Evolutionary conservation across 495 filamentous ascomycete species (phyloP), one percentile per base, ranked within the genome.

Genomic region (Penicillium manginii): DNA sequence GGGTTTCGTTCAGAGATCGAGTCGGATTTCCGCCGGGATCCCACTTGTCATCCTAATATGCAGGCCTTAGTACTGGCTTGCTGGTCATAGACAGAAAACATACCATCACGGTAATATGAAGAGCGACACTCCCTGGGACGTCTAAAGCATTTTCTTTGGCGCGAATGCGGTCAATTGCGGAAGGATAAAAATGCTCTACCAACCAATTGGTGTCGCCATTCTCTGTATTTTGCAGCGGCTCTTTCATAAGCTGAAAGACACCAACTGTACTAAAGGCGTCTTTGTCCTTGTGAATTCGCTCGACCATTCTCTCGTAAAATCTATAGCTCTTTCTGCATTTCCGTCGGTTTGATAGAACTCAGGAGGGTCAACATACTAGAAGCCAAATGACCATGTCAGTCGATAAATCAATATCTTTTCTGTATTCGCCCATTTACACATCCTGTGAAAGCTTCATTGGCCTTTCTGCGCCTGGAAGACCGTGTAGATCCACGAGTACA

Each of bases 11-110:
- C 11, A 54, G 15, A 1, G n/a, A 42, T 43, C 31, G 35, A 14
- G 52, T 54, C 14, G 52, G 52, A 15, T 45, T 45, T n/a, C 52
- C 52, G 22, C 37, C 52, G n/a, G 52, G 23, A 43, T 54, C 22
- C 37, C 37, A 42, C n/a, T 29, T 54, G 21, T 54, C 37, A 17
- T 42, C 52, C 35, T 54, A 17, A 10, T 14, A 19, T 21, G n/a
- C 15, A n/a, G n/a, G 18, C 17, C 1, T 40, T 40, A 10, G 15
- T 8, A 12, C 3, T 40, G 3, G 3, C 6, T 15, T 40, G 3
- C 9, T 15, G 14, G 37, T 40, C 37, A 12, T n/a, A 12, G 15
- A 29, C 29, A 23, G 35, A 22, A 29, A 3, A 39, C 52, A 2
- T 26, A 40, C 18, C 19, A 26, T 43, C 8, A 45, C 14, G 37